Base-by-base conservation (phyloP, 2,329 filamentous ascomycete genomes). In the Talaromyces funiculosus region DNA sequence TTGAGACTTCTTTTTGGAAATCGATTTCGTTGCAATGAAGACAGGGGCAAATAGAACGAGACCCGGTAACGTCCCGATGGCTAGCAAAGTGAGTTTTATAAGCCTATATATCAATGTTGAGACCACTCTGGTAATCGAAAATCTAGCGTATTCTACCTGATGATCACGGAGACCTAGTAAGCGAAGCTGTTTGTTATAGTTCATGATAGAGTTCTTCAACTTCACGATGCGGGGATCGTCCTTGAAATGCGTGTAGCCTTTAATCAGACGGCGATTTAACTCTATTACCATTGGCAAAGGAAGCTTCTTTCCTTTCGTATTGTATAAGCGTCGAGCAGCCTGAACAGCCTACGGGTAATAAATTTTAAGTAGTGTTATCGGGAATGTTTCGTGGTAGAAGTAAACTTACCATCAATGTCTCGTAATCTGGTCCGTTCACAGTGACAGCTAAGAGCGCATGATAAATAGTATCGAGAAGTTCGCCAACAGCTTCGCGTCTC, bases 241-340 rank as follows among this genome's bases (percentile, higher is more conserved):
- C 78, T 96, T 96, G 81, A 93, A 97, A 60, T 89, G 87, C 59
- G 90, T 90, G 71, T 97, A 99, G 26, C 93, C 93, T 74, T 93
- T 88, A 61, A 95, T 89, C 5, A 99, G 83, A 37, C 93, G 87
- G 56, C 93, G 85, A 77, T 97, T 97, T 56, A 99, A 84, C 77
- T 99, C 94, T 33, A 97, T 90, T 9, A 97, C 90, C 71, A 93
- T 89, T 0, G 93, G 91, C 22, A 97, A 82, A 6, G 93, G 93
- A 38, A 97, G 82, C 74, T 96, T 96, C 78, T 93, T 96, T 67
- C 92, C 91, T 54, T 91, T 94, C 10, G 92, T 90, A 70, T 96
- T 97, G 78, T 99, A 99, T 29, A 99, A 81, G 54, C 94, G 86
- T 64, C 94, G 86, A 6, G 92, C 93, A 38, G 93, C 92, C 82